Evolutionary conservation across 441 rosid genomes (phyloP).

Genomic region (Pelargonium fulgidum): DNA sequence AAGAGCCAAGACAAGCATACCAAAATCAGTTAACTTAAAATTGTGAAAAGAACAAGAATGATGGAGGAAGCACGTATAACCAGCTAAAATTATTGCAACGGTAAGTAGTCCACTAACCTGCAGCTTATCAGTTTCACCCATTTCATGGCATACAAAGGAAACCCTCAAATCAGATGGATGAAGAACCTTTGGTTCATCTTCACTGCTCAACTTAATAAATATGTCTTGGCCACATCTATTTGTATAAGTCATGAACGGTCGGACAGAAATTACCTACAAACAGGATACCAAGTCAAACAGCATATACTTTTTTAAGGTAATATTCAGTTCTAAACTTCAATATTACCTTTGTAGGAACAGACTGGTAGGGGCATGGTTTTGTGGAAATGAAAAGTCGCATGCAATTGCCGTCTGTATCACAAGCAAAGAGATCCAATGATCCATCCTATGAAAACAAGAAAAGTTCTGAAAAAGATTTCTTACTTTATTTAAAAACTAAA

Average conservation of each 20-base stretch:
- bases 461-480: neutral
- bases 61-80: conserved; percentile 10
- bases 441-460: conserved; percentile 60
- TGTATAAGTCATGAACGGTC: conserved; percentile 94
- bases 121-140: conserved; percentile 57
- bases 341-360: conserved; percentile 89
- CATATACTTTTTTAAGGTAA: conserved; percentile 12
- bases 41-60: neutral
- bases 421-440: conserved; percentile 74
- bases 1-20: conserved; percentile 3
- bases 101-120: conserved; percentile 53
- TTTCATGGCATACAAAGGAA: conserved; percentile 55
- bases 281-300: conserved; percentile 14
- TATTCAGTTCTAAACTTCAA: neutral
- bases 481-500: neutral
- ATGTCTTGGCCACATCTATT: conserved; percentile 87
- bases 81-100: conserved; percentile 14
- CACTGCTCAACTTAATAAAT: conserved; percentile 57
- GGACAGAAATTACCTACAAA: conserved; percentile 73
- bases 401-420: conserved; percentile 66
- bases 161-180: conserved; percentile 71
- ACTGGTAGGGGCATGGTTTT: conserved; percentile 75
- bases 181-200: conserved; percentile 80
- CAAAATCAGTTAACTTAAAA: conserved; percentile 11
- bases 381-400: conserved; percentile 80